Evolutionary conservation across 2,329 filamentous ascomycete species (phyloP), one percentile per base, ranked within the genome.

Genomic region (Tricladium varicosporioides): DNA sequence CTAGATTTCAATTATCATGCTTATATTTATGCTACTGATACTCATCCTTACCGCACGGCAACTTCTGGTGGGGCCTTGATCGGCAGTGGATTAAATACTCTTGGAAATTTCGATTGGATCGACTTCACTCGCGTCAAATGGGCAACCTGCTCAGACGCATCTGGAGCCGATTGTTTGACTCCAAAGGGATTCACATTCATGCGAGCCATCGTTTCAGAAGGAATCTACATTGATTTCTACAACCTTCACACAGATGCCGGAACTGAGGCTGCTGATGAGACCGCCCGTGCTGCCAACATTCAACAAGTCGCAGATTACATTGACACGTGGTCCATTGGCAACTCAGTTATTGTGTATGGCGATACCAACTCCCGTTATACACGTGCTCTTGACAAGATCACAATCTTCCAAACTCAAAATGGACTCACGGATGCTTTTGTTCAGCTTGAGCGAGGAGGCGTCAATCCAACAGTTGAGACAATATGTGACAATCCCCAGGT

Each of bases 131-230:
- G 85, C 13, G 72, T 78, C 49, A 83, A 84, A 65, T 89, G 86
- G 84, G 70, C 75, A 19, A 73, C 68, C 2, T 87, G 85, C 71
- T 82, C 80, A 57, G 70, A 82, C 65, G 77, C 77, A 36, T 82
- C 80, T 0, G 77, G 76, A 0, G 65, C 69, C 1, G 86, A 89
- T 69, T 88, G 86, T 67, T 72, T 88, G 60, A 88, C 85, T 0
- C 86, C 84, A 18, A 89, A 89, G 70, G 86, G 86, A 13, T 88
- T 87, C 69, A 87, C 84, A 0, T 83, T 84, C 48, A 87, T 88
- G 84, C 79, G 84, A 11, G 70, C 80, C 43, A 71, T 75, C 16
- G 63, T 87, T 13, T 76, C 75, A 8, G 73, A 76, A 36, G 78
- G 78, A 14, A 77, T 83, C 7, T 85, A 80, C 58, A 70, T 86